Percentiles rank a stretch among this genome's conserved stretches.
Evolutionary conservation across 73 alveolate genomes (phyloP).

Genomic region (Tetrahymena malaccensis): DNA sequence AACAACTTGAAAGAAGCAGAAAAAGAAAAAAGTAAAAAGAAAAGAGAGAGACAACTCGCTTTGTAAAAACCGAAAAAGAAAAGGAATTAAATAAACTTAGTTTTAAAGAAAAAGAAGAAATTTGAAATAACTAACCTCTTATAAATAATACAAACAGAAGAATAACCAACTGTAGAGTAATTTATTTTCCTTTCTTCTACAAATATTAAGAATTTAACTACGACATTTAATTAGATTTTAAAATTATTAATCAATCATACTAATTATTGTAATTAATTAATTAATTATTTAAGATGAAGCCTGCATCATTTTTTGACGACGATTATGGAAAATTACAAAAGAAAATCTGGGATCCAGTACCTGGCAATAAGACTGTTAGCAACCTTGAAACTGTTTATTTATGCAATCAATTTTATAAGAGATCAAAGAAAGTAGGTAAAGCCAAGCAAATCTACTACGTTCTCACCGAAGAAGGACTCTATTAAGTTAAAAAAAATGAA

Average conservation of each 20-base stretch:
- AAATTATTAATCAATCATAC: not conserved
- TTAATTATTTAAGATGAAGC: not conserved
- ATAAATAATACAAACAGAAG: not conserved
- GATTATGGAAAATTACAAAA: not conserved
- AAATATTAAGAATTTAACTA: not conserved
- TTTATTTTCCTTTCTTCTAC: not conserved
- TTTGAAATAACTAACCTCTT: not conserved
- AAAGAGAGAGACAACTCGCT: not conserved
- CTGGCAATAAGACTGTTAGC: not conserved
- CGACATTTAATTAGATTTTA: not conserved
- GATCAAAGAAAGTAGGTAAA: not conserved
- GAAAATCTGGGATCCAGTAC: not conserved
- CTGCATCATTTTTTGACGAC: not conserved
- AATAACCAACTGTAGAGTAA: not conserved
- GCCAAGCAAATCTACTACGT: not conserved
- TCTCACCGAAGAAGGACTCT: not conserved
- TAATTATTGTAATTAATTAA: not conserved
- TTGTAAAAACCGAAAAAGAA: not conserved
- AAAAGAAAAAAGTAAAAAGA: not conserved
- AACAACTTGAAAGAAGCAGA: not conserved
- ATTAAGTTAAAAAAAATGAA: not conserved
- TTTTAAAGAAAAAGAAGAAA: not conserved
- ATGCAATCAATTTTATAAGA: not conserved
- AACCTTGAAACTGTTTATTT: not conserved
- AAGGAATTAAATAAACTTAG: not conserved